Base-by-base conservation (phyloP, 768 basidiomycete genomes). In the Polyporus arcularius region DNA sequence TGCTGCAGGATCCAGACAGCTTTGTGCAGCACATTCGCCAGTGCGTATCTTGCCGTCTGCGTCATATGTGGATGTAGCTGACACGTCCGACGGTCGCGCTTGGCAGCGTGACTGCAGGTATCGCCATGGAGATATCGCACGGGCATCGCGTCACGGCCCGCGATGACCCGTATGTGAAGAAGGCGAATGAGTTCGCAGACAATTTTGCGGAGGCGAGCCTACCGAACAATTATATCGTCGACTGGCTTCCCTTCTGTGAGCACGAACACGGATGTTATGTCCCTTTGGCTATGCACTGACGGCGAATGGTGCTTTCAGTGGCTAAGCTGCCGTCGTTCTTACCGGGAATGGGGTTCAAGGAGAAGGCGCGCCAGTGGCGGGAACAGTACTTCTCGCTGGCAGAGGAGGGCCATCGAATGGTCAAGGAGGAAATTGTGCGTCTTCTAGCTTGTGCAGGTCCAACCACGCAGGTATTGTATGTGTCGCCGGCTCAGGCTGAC, bases 1-100 rank as follows among this genome's bases (percentile, higher is more conserved):
- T 61, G n/a, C 16, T 40, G 40, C 21, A 40, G 5, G 15, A 86
- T 69, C 63, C 84, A 81, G 69, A 80, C 85, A 51, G 90, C 87
- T 41, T 87, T 77, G 35, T 76, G 73, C 40, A 90, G 72, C 40
- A 87, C 85, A 52, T 83, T 9, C 58, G 46, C 14, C 40, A 50
- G 57, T 58, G 40, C 32, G 49, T 43, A 6, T 10, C 18, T 11
- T 14, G 46, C 21, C 21, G 21, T 26, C 21, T 26, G 21, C 21
- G 21, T 26, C 21, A 26, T 26, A 26, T 26, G 21, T 26, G 21
- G 21, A 26, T 26, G 21, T 26, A 26, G 21, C 21, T 26, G 21
- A 26, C 21, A 26, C 1, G 21, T 26, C 21, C 21, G 21, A 26
- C 21, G 21, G 21, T 26, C 11, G 4, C 30, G n/a, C 38, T 35